Conservation (phyloP, 345 rosid genomes). For the Gossypium ekmanianum region DNA sequence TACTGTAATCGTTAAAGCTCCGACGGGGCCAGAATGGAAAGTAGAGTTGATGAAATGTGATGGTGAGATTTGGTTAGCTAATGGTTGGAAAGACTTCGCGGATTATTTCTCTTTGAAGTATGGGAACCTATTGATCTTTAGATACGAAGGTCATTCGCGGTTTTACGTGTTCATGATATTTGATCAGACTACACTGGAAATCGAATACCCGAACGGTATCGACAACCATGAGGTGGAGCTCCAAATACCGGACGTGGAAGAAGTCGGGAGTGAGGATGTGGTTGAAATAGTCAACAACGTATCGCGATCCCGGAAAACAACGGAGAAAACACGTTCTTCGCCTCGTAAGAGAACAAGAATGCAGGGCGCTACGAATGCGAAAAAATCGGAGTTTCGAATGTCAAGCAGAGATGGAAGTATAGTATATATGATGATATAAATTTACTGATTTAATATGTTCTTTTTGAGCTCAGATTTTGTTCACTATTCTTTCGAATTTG, state of each 20-base stretch:
- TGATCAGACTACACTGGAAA: constrained; percentile 9
- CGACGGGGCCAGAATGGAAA: not conserved
- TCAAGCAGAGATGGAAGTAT: not conserved
- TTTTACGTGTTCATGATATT: constrained; percentile 15
- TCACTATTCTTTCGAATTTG: not conserved
- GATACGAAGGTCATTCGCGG: constrained; percentile 3
- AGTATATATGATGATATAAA: not conserved
- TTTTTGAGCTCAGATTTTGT: not conserved
- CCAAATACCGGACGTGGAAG: not conserved
- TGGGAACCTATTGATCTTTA: constrained; percentile 13
- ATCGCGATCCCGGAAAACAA: not conserved
- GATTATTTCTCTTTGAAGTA: constrained; percentile 7
- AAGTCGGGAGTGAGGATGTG: not conserved
- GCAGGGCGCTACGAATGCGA: not conserved
- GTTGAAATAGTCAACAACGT: not conserved
- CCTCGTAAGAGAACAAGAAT: not conserved
- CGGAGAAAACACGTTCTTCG: not conserved
- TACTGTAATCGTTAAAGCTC: not conserved
- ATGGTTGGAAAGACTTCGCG: constrained; percentile 19
- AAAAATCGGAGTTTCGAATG: not conserved
- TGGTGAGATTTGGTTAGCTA: constrained; percentile 8
- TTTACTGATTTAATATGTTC: not conserved
- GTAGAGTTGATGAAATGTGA: not conserved
- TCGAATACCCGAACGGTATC: not conserved
- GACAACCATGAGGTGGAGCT: not conserved